These are phyloP conservation scores for Pichia deserticola DNA, from an alignment of 805 yeast genomes.

Conservation along the genomic window DNA sequence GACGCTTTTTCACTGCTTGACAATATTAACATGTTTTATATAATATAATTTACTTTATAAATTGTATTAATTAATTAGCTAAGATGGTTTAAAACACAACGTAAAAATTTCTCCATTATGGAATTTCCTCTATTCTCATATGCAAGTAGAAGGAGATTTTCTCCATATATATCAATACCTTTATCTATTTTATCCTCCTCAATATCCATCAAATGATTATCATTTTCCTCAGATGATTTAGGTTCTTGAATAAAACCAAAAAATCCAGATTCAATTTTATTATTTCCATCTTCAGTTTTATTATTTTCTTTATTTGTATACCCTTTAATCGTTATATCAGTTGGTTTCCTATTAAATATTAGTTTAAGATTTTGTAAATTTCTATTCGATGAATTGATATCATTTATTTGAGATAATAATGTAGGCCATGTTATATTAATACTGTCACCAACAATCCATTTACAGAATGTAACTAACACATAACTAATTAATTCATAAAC, in stretches of 20 bases:
- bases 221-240: conserved; percentile 11
- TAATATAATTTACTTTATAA: no score
- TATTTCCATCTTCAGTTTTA: conserved; percentile 4
- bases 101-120: conserved; percentile 2
- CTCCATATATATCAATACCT: conserved; percentile 14
- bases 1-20: no score
- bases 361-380: not conserved
- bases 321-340: conserved; percentile 3
- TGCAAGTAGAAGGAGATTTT: conserved; percentile 15
- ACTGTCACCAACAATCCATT: conserved; percentile 15
- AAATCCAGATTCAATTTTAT: conserved; percentile 21
- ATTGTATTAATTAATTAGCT: not conserved
- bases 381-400: not conserved
- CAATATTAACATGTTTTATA: no score
- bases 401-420: conserved; percentile 15
- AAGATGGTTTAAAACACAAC: conserved; percentile 6
- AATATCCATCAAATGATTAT: not conserved
- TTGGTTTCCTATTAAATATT: conserved; percentile 18
- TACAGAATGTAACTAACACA: conserved; percentile 20
- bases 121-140: conserved; percentile 3
- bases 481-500: conserved; percentile 19
- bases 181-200: not conserved
- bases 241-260: conserved; percentile 28
- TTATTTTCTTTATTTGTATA: not conserved
- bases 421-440: conserved; percentile 17